These are phyloP conservation scores for Protomyces gravidus DNA, from an alignment of 1,139 yeast genomes.

Conservation along the genomic window DNA sequence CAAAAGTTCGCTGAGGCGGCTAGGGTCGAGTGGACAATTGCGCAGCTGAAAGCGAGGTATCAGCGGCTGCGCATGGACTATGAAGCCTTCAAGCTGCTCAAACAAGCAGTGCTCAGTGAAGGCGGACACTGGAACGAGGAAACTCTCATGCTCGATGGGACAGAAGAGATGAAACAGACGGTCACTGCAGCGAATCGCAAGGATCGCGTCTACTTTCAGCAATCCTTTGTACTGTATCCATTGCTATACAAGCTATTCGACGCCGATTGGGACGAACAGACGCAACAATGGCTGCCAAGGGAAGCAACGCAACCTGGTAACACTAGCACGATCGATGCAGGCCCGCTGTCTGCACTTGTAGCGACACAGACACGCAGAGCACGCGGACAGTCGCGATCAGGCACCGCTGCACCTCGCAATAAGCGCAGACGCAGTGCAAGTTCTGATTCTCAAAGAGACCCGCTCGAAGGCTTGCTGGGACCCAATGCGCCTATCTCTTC, in stretches of 20 bases:
- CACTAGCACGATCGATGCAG: too few relatives aligned
- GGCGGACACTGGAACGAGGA: neutral
- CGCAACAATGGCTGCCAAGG: neutral
- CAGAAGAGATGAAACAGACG: neutral
- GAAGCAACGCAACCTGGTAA: too few relatives aligned
- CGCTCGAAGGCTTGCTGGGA: neutral
- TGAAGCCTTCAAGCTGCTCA: neutral
- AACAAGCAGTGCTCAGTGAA: neutral
- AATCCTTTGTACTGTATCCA: neutral
- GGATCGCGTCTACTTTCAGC: neutral
- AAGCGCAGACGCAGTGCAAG: too few relatives aligned
- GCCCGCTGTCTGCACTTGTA: neutral
- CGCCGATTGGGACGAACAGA: neutral
- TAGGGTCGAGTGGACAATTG: neutral
- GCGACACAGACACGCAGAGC: neutral
- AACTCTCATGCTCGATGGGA: neutral
- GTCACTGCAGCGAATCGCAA: neutral
- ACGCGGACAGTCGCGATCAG: too few relatives aligned
- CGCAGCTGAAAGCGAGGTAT: neutral
- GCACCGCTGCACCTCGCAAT: too few relatives aligned
- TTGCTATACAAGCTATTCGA: neutral
- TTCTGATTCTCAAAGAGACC: too few relatives aligned
- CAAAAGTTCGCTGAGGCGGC: neutral
- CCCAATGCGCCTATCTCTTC: too few relatives aligned
- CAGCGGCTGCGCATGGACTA: conserved; percentile 1